Evolutionary conservation across 768 basidiomycete species (phyloP), one percentile per base, ranked within the genome.

Genomic region (Boletus reticulatus): DNA sequence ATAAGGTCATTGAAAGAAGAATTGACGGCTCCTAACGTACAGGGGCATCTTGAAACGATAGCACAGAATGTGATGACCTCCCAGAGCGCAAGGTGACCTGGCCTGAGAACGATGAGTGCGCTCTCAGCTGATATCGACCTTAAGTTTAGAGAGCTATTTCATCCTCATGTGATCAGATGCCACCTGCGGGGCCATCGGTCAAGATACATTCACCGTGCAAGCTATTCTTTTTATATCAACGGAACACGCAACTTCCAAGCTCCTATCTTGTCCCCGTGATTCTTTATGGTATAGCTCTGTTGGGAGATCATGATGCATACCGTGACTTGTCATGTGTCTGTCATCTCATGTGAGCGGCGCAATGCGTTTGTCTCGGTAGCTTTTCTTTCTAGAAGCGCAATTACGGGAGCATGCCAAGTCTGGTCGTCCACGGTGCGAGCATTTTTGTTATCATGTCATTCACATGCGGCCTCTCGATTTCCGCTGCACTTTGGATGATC

Each of bases 291-390:
- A 36, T 5, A 24, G n/a, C 31, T 41, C 47, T 14, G 20, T 1
- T 27, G 34, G 37, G 14, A 39, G 6, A 19, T 17, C 38, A 12
- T 38, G 16, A 16, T 17, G 43, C n/a, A 37, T 16, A 13, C 10
- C 16, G 12, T 38, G 17, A 20, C 43, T 31, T 47, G 36, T 55
- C 61, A 50, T 53, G 48, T 55, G 58, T 27, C 20, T 43, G 22
- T 42, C 47, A 19, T 42, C 36, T 55, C 49, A 47, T 27, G 41
- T 50, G 52, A 39, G 38, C 39, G 56, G 60, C 52, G 54, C 52
- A 51, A 53, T 36, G 29, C 13, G n/a, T 16, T 46, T 29, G 37
- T 29, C 39, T 55, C 24, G 50, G 52, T 50, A 4, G 36, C 12
- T 45, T 48, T 55, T 12, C 10, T 12, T 43, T 56, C 38, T 17